Base-by-base conservation (phyloP, 2,329 filamentous ascomycete species). In the Elsinoe australis region DNA sequence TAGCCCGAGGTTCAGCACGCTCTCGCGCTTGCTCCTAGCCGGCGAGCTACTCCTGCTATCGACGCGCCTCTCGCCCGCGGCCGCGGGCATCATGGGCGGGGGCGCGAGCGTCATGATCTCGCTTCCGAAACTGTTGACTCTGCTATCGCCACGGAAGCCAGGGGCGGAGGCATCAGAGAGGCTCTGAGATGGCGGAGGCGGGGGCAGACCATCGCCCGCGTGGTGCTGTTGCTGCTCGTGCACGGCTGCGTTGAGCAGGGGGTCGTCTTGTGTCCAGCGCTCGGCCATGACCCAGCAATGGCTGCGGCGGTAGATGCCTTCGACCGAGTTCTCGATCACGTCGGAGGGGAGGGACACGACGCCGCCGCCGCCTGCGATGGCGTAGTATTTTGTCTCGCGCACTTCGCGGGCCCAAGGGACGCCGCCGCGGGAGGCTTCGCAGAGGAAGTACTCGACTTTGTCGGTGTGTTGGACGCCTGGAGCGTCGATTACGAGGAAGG, bases 391-490 rank as follows among this genome's bases (percentile, higher is more conserved):
- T 26, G 73, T 71, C 31, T 53, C 57, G 9, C 61, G 63, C 49
- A 78, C 76, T 47, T 83, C 82, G 48, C 79, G 76, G 36, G 81
- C 71, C 86, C 86, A 92, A 0, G 86, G 85, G 0, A 79, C 72
- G 48, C 81, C 80, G 14, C 82, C 82, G 58, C 84, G 77, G 0
- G 85, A 82, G 3, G 84, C 79, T 60, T 87, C 75, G 63, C 85
- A 89, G 21, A 90, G 71, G 68, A 90, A 92, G 66, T 90, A 87
- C 62, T 90, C 86, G 2, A 87, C 83, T 1, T 77, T 81, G 44
- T 87, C 78, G 0, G 79, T 83, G 61, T 75, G 81, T 47, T 74
- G 75, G 35, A 89, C 67, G 7, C 76, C 80, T 0, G 83, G 83
- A 0, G 83, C 84, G 62, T 92, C 86, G 26, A 87, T 73, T 1